phyloP scores from a whole-genome alignment of 768 basidiomycete species.

The Trametes sanguinea region DNA sequence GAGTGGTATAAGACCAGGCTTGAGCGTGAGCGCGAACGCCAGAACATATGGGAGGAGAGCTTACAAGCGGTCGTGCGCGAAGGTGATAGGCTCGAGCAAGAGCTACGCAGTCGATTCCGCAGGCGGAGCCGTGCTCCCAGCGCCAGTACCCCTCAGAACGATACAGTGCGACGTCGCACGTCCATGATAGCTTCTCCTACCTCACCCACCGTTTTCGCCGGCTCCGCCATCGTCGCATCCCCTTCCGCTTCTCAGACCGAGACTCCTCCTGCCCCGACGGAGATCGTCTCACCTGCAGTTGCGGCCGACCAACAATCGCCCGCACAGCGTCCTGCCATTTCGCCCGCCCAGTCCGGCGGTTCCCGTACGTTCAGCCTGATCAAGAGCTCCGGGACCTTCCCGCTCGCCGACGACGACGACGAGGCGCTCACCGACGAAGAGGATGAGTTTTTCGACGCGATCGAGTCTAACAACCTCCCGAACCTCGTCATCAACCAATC shows the following conservation, averaged over 20 bases:
- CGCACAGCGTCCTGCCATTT: background rate
- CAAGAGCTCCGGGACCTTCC: background rate
- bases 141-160: constrained; percentile 35
- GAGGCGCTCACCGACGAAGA: constrained; percentile 69
- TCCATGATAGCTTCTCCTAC: constrained; percentile 8
- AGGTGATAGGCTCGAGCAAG: constrained; percentile 80
- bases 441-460: constrained; percentile 98
- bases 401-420: constrained; percentile 35
- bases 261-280: background rate
- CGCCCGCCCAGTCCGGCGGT: background rate
- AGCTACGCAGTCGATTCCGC: constrained; percentile 65
- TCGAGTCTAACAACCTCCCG: constrained; percentile 78
- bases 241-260: background rate
- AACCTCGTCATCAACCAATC: constrained; percentile 71
- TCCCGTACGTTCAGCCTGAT: constrained; percentile 14
- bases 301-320: constrained; percentile 23
- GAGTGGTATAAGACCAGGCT: constrained; percentile 72
- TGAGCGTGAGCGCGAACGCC: constrained; percentile 61
- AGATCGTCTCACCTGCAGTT: constrained; percentile 27
- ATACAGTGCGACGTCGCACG: constrained; percentile 26
- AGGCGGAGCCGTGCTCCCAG: constrained; percentile 51
- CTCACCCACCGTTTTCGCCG: background rate
- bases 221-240: constrained; percentile 1
- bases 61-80: constrained; percentile 82
- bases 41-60: constrained; percentile 87